Evolutionary conservation across 306 rosid genomes (phyloP).

Genomic region (Cucumis hystrix): DNA sequence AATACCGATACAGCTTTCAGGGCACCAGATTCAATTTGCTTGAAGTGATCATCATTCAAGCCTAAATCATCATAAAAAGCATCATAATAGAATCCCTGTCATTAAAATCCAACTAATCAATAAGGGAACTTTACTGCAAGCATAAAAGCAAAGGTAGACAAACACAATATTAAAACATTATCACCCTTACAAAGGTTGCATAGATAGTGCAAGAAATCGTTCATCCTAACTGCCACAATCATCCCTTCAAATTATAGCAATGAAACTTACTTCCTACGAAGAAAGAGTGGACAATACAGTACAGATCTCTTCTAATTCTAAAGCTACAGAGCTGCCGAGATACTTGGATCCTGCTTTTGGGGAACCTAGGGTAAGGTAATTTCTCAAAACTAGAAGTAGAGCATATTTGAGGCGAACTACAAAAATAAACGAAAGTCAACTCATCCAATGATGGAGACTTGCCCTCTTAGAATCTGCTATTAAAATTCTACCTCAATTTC

Average conservation of each 20-base stretch:
- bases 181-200: not conserved
- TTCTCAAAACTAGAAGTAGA: not conserved
- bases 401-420: not conserved
- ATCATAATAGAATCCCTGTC: conserved; percentile 91
- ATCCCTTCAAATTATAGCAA: not conserved
- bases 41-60: conserved; percentile 85
- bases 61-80: conserved; percentile 83
- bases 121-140: not conserved
- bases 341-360: not conserved
- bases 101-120: conserved; percentile 9
- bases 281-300: not conserved
- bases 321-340: not conserved
- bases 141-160: not conserved
- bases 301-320: not conserved
- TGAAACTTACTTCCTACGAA: not conserved
- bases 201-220: not conserved
- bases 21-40: conserved; percentile 51
- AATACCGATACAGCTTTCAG: conserved; percentile 67
- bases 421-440: not conserved
- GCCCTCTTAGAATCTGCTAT: not conserved
- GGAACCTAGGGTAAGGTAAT: not conserved
- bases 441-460: not conserved
- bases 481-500: not conserved
- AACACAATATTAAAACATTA: not conserved
- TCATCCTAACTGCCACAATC: not conserved